A percentile compares a stretch with the other conserved stretches of the same genome.
Evolutionary conservation across 164 flowering plant genomes (phyloP).

Genomic region (Hamamelis virginiana): DNA sequence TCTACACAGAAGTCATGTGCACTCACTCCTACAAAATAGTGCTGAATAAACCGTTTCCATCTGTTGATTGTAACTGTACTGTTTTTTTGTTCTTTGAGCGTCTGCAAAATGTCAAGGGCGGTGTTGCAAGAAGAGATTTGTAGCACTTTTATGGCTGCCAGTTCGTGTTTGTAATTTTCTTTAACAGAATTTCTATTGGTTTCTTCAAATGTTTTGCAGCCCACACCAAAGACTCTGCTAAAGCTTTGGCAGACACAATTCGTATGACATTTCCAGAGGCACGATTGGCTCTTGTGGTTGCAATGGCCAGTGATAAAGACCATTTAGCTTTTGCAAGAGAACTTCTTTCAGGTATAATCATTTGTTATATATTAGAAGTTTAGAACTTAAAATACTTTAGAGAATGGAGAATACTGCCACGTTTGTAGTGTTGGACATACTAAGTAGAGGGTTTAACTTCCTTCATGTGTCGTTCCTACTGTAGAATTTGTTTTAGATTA

Average conservation of each 20-base stretch:
- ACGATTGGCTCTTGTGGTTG: constrained; percentile 69
- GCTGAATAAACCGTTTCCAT: neutral
- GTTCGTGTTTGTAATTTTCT: neutral
- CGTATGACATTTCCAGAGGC: constrained; percentile 48
- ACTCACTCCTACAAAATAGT: too few relatives aligned
- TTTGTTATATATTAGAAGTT: neutral
- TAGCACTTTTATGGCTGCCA: neutral
- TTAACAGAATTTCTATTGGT: neutral
- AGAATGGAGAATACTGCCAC: too few relatives aligned
- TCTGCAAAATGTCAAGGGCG: neutral
- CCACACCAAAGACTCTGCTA: constrained; percentile 91
- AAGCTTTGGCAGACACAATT: constrained; percentile 57
- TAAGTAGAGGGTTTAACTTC: too few relatives aligned
- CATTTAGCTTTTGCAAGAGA: constrained; percentile 80
- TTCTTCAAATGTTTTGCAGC: constrained; percentile 45
- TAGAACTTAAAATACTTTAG: too few relatives aligned
- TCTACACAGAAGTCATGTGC: too few relatives aligned
- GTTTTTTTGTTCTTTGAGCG: neutral
- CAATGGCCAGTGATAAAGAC: constrained; percentile 97
- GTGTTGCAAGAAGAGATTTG: too few relatives aligned
- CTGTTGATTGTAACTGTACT: neutral
- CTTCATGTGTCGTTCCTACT: too few relatives aligned
- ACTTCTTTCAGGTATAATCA: constrained; percentile 57
- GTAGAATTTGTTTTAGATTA: too few relatives aligned
- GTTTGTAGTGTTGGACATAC: too few relatives aligned